Evolutionary conservation across 768 basidiomycete species (phyloP), one percentile per base, ranked within the genome.

Genomic region (Psilocybe azurescens): DNA sequence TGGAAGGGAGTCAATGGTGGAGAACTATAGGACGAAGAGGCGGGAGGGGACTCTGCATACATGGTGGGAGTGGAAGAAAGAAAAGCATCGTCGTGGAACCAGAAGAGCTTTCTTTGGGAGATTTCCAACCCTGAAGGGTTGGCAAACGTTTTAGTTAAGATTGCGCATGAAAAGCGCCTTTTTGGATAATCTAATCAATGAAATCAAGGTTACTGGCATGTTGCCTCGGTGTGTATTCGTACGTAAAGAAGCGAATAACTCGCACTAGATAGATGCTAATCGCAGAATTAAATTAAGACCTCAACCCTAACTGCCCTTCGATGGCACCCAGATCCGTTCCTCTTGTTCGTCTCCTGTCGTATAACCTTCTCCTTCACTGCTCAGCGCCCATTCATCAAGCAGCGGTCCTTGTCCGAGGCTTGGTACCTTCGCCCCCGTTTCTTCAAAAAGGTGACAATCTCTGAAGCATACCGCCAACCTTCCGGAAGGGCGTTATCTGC

Each of bases 401-500:
- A 79, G 69, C 50, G 77, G 76, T 50, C 85, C 79, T 29, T 78
- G 73, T 28, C 80, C 79, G 58, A 78, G 65, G n/a, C 73, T 74
- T 33, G 83, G 82, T 67, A 95, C 83, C 74, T 85, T 89, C 49
- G 92, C 95, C 0, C 95, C 63, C 84, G 79, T 58, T 75, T 74
- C 72, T 82, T 83, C 75, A 97, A 75, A 72, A 90, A 96, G 47
- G 73, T 70, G 14, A 94, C 77, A 0, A 96, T 89, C 75, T 97
- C 95, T 44, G 76, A 76, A 44, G 87, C 90, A 69, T 76, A 77
- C 64, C 94, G 80, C 79, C 86, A 89, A 28, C 89, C 89, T 62
- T 78, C 70, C 46, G 47, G 56, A 32, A 58, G 64, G 18, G 55
- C 70, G 64, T 44, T 67, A 53, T 68, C 72, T 28, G 70, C 76